Percentiles rank a stretch among this genome's conserved stretches.
These are phyloP conservation scores for Neurospora terricola DNA, from an alignment of 495 filamentous ascomycete species.

Conservation along the genomic window DNA sequence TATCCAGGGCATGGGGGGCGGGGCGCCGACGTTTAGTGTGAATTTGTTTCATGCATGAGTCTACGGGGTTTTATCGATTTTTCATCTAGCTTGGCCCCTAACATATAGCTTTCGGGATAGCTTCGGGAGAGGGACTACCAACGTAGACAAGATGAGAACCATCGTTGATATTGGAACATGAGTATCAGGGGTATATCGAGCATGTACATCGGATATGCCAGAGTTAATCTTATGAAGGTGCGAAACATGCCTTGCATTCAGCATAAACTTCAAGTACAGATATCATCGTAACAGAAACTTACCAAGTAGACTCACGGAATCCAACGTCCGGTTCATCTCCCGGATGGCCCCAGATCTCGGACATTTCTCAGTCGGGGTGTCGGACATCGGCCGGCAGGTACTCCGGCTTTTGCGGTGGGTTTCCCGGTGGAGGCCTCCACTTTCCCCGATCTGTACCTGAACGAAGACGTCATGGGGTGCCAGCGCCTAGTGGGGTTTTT, in stretches of 20 bases:
- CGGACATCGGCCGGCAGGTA: neutral
- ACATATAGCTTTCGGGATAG: no score
- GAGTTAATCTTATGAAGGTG: neutral
- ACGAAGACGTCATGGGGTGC: neutral
- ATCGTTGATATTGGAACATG: neutral
- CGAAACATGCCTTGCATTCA: neutral
- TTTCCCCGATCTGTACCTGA: neutral
- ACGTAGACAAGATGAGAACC: neutral
- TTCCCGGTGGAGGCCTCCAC: neutral
- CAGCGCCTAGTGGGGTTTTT: neutral
- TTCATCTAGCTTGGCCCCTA: no score
- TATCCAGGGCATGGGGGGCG: slow-evolving; percentile 39
- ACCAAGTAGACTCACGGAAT: neutral
- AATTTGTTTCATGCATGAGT: no score
- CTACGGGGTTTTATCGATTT: no score
- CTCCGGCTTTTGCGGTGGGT: neutral
- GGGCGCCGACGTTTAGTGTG: slow-evolving; percentile 60
- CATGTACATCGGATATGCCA: no score
- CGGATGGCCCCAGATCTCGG: neutral
- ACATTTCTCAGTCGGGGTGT: neutral
- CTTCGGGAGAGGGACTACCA: neutral
- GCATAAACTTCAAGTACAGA: neutral
- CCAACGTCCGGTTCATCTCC: neutral
- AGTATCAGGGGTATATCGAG: neutral
- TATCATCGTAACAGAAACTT: neutral